These are phyloP conservation scores for Zygoascus ofunaensis DNA, from an alignment of 805 yeast species.

Conservation along the genomic window DNA sequence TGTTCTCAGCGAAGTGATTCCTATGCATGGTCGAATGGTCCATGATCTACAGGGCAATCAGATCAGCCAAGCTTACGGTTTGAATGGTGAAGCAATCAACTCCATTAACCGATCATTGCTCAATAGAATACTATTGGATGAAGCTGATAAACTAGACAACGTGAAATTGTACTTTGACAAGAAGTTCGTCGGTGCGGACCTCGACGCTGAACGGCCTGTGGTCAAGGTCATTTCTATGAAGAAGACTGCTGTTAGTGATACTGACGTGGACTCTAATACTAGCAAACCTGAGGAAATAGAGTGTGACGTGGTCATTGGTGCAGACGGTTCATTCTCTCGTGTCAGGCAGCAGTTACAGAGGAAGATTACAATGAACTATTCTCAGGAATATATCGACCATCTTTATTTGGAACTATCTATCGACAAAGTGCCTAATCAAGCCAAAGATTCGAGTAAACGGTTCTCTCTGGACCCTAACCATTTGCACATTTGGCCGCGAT, in stretches of 20 bases:
- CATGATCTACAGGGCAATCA: constrained; percentile 59
- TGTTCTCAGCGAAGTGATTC: constrained; percentile 55
- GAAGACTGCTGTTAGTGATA: too few relatives aligned
- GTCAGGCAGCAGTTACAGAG: constrained; percentile 63
- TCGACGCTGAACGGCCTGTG: constrained; percentile 19
- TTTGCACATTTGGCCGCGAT: constrained; percentile 89
- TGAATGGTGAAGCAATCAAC: constrained; percentile 74
- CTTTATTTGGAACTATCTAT: constrained; percentile 74
- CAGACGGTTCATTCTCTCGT: constrained; percentile 78
- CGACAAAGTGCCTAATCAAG: constrained; percentile 41
- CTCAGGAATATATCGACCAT: constrained; percentile 74
- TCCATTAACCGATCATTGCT: constrained; percentile 71
- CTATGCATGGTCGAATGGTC: constrained; percentile 87
- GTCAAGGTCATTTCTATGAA: too few relatives aligned
- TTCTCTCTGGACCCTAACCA: constrained; percentile 62
- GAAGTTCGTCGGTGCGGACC: constrained; percentile 42
- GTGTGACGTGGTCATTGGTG: constrained; percentile 53
- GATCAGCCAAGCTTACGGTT: constrained; percentile 66
- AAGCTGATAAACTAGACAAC: constrained; percentile 41
- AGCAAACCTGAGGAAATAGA: constrained; percentile 12
- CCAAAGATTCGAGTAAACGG: constrained; percentile 18
- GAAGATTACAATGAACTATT: constrained; percentile 54
- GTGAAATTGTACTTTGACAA: constrained; percentile 46
- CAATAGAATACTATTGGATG: constrained; percentile 57
- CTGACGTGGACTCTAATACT: constrained; percentile 15